Evolutionary conservation across 306 rosid species (phyloP).

Genomic region (Trifolium repens): DNA sequence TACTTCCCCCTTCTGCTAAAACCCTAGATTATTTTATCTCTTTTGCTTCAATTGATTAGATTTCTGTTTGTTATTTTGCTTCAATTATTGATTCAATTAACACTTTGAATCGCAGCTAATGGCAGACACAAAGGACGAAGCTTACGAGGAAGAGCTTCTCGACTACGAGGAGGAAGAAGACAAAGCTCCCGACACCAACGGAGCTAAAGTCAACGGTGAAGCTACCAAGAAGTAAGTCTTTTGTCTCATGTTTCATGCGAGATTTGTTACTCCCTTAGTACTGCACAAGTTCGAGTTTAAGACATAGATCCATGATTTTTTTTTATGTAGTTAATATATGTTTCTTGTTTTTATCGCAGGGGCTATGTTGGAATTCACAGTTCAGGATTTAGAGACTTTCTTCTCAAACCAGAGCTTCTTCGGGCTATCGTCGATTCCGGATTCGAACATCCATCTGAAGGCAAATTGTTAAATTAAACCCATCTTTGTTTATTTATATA

Average conservation of each 20-base stretch:
- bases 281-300: background rate
- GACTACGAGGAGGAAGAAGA: conserved; percentile 98
- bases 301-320: background rate
- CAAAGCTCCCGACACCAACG: conserved; percentile 81
- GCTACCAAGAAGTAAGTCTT: conserved; percentile 76
- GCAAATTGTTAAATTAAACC: conserved; percentile 42
- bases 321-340: background rate
- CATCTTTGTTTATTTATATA: background rate
- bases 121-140: conserved; percentile 92
- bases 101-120: conserved; percentile 50
- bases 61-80: conserved; percentile 8
- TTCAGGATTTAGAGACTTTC: conserved; percentile 99
- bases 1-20: conserved; percentile 38
- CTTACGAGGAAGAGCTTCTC: conserved; percentile 94
- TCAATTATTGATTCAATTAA: background rate
- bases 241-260: background rate
- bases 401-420: conserved; percentile 97
- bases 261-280: background rate
- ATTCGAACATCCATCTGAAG: conserved; percentile 99
- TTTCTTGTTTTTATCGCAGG: conserved; percentile 43
- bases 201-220: conserved; percentile 89
- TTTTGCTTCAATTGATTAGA: background rate
- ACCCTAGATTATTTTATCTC: conserved; percentile 39
- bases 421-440: conserved; percentile 98
- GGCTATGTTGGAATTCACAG: conserved; percentile 99